These are phyloP conservation scores for Solanum pimpinellifolium DNA, from an alignment of 257 asterid species.

Conservation along the genomic window DNA sequence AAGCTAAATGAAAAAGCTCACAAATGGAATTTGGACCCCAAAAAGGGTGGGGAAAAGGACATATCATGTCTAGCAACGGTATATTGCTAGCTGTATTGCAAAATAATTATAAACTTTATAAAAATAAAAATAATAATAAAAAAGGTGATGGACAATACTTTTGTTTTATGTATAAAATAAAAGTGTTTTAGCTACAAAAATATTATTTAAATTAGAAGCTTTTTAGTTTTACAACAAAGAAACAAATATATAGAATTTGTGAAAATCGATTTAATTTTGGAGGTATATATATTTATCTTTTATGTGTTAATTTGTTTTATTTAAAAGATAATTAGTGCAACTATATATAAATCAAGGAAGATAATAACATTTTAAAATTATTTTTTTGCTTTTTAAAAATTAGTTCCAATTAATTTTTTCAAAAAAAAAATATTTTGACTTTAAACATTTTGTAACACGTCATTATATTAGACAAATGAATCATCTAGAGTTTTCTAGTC, in stretches of 20 bases:
- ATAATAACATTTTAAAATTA: background rate
- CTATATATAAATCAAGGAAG: background rate
- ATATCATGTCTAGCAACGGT: background rate
- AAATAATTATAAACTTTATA: background rate
- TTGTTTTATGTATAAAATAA: background rate
- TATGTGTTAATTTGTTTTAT: background rate
- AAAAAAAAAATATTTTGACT: background rate
- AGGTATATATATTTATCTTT: too few relatives aligned
- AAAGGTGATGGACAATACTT: background rate
- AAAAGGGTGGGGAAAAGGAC: background rate
- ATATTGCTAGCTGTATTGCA: background rate
- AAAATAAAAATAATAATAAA: background rate
- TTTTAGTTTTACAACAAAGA: background rate
- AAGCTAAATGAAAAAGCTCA: background rate
- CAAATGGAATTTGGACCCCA: background rate
- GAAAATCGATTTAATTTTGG: background rate
- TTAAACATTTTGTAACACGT: too few relatives aligned
- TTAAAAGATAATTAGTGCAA: background rate
- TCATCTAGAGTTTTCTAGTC: background rate
- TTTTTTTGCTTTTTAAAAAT: too few relatives aligned
- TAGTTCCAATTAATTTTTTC: too few relatives aligned
- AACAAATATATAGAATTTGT: background rate
- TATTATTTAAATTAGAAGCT: background rate
- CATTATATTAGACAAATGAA: background rate
- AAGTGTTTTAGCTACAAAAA: background rate